Base-by-base conservation (phyloP, 2,329 filamentous ascomycete genomes). In the Colletotrichum acutatum region DNA sequence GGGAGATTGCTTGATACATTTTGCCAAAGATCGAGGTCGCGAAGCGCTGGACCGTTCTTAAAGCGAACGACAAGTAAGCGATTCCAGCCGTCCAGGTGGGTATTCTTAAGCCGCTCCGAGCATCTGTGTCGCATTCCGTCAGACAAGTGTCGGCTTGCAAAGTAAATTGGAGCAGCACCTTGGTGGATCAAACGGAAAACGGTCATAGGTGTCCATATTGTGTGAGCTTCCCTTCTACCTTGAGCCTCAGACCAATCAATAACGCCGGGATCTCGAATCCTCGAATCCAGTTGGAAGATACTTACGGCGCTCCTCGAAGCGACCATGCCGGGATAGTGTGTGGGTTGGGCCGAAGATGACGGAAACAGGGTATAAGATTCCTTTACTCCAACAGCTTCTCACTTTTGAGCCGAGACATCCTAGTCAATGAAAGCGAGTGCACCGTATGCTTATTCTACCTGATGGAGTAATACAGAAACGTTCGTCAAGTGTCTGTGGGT, bases 101-200 rank as follows among this genome's bases (percentile, higher is more conserved):
- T 8, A 22, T n/a, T 4, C 5, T 46, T 56, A 68, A 68, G 66
- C 66, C n/a, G n/a, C n/a, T n/a, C n/a, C 66, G 66, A 63, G 12
- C 58, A 4, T 22, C 19, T 22, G 8, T 11, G 42, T 49, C 42
- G 19, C 19, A 49, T 49, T 8, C 19, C 42, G 42, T 49, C n/a
- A 28, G 60, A 28, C 11, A 14, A 14, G 26, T 26, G 53, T 19
- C 22, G 53, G 53, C 53, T 56, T 56, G n/a, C 53, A 12, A 28
- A 22, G 42, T 49, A 49, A n/a, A 22, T 19, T 8, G 22, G 19
- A 22, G 42, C 19, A n/a, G 8, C 42, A 49, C 42, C 4, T 49
- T 49, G 2, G 37, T 67, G 64, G 56, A 37, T 57, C 24, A 30
- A 42, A 28, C 37, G 37, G 37, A 6, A 42, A 19, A 42, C 37